Evolutionary conservation across 2,329 filamentous ascomycete genomes (phyloP), one percentile per base, ranked within the genome.

Genomic region (Pseudogymnoascus sp.): DNA sequence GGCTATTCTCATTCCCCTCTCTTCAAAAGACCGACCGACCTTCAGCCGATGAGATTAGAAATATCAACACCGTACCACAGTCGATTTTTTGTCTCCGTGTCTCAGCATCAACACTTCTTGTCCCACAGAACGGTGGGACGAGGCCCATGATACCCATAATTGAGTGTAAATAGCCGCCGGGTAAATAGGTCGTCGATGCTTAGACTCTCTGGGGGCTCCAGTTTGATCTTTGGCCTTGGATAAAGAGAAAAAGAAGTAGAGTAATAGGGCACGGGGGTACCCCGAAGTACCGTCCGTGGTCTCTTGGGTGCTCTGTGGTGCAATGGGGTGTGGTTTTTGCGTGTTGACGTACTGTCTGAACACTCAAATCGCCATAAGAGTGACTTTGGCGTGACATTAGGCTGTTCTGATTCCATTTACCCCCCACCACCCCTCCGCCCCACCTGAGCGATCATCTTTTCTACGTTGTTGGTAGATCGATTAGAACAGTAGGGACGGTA

Each of bases 391-490:
- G 41, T 50, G 41, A 50, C 43, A 50, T 50, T 50, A 50, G 43
- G n/a, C 43, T 50, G 43, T 50, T 50, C 25, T 50, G 25, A 4
- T 50, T 32, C 25, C 18, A 14, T 30, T 50, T 50, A 30, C 16
- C 43, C 43, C 43, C 43, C 43, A 50, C 43, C 43, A 50, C 43
- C 43, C 43, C 43, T 50, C 43, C 43, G 43, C 43, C 43, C 43
- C 43, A 50, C 43, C 43, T 50, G 43, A 50, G 12, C 25, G 43
- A 32, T 30, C 43, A 50, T 50, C 25, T 18, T 50, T 50, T 50
- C 25, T 50, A 3, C 7, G 43, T 50, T 50, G 43, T 50, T n/a
- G 34, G 34, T 37, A 39, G 37, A 18, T 3, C 41, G 41, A 11
- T 28, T 22, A 22, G 2, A 2, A 22, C 4, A 22, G 20, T 22